Percentiles rank a stretch among this genome's conserved stretches.
phyloP scores from a whole-genome alignment of 805 yeast species.

The Lipomyces chichibuensis region DNA sequence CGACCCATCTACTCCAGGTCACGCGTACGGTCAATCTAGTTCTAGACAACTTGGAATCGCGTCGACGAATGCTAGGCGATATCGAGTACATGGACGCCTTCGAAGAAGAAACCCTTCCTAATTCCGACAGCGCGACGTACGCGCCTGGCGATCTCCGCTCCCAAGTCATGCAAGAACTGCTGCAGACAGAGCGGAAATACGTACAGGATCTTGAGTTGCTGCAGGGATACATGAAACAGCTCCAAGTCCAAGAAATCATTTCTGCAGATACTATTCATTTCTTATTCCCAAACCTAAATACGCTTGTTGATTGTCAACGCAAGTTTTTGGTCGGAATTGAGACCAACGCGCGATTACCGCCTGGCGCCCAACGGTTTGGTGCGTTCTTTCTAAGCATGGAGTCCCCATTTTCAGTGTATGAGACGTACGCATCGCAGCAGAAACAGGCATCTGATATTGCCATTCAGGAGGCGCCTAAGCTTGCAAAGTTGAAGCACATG shows the following conservation, averaged over 20 bases:
- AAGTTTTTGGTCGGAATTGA: constrained; percentile 86
- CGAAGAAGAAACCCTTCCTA: not conserved
- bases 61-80: constrained; percentile 4
- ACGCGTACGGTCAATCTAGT: constrained; percentile 71
- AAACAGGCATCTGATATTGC: constrained; percentile 83
- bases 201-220: constrained; percentile 87
- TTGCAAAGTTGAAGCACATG: constrained; percentile 52
- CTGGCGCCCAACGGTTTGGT: constrained; percentile 81
- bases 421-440: constrained; percentile 93
- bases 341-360: constrained; percentile 76
- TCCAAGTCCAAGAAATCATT: constrained; percentile 65
- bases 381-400: constrained; percentile 85
- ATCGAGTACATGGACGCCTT: not conserved
- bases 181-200: constrained; percentile 88
- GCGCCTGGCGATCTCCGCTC: constrained; percentile 59
- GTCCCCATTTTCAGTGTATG: constrained; percentile 78
- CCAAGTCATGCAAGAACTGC: constrained; percentile 79
- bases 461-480: constrained; percentile 58
- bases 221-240: constrained; percentile 63
- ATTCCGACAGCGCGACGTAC: not conserved
- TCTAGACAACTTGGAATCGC: constrained; percentile 50
- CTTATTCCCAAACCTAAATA: constrained; percentile 81
- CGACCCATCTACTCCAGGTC: constrained; percentile 75
- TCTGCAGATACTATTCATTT: constrained; percentile 78
- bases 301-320: constrained; percentile 88